A percentile compares a stretch with the other conserved stretches of the same genome.
Evolutionary conservation across 345 rosid species (phyloP).

Genomic region (Combretum micranthum): DNA sequence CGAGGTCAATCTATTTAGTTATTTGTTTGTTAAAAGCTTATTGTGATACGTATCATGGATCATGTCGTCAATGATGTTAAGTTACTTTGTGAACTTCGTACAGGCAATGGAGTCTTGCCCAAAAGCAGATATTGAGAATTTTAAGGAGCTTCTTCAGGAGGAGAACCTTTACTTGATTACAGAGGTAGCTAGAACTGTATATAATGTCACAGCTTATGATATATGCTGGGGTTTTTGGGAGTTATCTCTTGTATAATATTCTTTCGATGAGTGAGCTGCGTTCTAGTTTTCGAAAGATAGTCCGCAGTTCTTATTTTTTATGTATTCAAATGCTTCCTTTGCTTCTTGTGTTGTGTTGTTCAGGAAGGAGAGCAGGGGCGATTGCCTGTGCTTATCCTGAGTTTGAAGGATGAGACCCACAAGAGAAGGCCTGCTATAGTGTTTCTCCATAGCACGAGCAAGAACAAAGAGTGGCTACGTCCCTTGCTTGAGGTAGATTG

Average conservation of each 20-base stretch:
- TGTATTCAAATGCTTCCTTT: neutral
- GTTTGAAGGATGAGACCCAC: constrained; percentile 31
- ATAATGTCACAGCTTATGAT: neutral
- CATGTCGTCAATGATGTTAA: neutral
- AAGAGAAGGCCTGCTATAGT: constrained; percentile 68
- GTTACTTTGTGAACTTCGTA: neutral
- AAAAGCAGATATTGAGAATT: constrained; percentile 31
- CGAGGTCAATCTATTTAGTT: constrained; percentile 22
- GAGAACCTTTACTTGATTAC: constrained; percentile 63
- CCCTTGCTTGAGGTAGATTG: constrained; percentile 71
- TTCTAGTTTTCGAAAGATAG: neutral
- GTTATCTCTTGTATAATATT: neutral
- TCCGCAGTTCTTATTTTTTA: neutral
- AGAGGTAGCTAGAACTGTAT: constrained; percentile 38
- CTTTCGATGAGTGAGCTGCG: neutral
- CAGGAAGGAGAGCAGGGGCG: constrained; percentile 70
- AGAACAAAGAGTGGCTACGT: constrained; percentile 78
- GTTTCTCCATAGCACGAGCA: constrained; percentile 69
- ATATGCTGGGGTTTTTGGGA: neutral
- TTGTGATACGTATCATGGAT: too few relatives aligned
- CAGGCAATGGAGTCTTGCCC: constrained; percentile 80
- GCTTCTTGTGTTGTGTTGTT: neutral
- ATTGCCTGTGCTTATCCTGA: constrained; percentile 60
- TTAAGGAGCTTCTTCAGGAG: constrained; percentile 55
- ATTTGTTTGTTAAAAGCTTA: neutral